Base-by-base conservation (phyloP, 2,329 filamentous ascomycete species). In the Trichophyton rubrum region DNA sequence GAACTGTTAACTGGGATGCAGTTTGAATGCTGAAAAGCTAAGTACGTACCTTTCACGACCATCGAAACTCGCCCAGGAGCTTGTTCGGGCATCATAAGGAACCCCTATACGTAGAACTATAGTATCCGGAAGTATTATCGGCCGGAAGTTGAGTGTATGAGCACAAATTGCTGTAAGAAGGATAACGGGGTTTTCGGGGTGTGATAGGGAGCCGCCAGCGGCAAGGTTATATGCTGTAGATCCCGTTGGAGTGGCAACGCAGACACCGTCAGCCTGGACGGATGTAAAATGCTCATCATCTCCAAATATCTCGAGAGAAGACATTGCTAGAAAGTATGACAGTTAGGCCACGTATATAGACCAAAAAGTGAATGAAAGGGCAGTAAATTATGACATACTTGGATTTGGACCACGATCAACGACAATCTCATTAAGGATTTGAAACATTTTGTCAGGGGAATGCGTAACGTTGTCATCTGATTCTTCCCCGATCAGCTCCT, bases 31-130 rank as follows among this genome's bases (percentile, higher is more conserved):
- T 13, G 15, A 33, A 17, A 20, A 13, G 17, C 6, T 3, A 27
- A 20, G 27, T 6, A 61, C 73, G 67, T 67, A 81, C 75, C 90
- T 84, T 77, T 96, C 90, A 63, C 90, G 83, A 1, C 93, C 93
- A 73, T 99, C 93, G 71, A 99, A 99, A 73, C 90, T 95, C n/a
- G 91, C 93, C 92, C 93, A 99, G 45, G 88, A 91, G 66, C 85
- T 87, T 3, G 90, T 90, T 57, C 93, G 81, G 7, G 91, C 89
- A 72, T 95, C 87, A 72, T 96, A 97, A 0, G 93, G 93, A n/a
- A 97, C 91, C 9, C 92, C 93, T 17, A 96, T 82, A 41, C 93
- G 85, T 62, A 99, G 79, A 0, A 97, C 92, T 64, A 97, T 95
- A 0, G 92, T 96, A 74, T 99, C 93, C 0, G 93, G 93, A 89